Conservation (phyloP, 2,329 filamentous ascomycete genomes). For the Pyricularia pennisetigena region DNA sequence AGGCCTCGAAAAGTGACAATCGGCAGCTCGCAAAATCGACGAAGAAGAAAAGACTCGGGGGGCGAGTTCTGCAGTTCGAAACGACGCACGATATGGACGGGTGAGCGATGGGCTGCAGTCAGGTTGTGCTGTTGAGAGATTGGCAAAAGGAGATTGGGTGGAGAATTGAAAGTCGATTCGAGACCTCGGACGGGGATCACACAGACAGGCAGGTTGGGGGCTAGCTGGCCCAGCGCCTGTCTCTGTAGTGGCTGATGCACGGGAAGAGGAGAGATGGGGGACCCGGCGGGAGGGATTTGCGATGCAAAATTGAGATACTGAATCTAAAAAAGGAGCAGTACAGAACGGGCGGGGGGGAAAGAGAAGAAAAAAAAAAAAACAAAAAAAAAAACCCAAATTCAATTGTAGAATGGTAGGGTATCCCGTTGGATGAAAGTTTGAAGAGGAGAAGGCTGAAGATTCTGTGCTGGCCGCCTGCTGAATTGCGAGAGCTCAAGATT, state of each 20-base stretch:
- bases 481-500: background rate
- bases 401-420: background rate
- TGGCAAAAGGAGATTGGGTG: background rate
- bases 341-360: background rate
- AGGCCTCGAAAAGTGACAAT: background rate
- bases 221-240: background rate
- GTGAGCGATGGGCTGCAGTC: background rate
- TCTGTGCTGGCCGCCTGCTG: slow-evolving; percentile 1
- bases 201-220: background rate
- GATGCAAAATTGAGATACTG: slow-evolving; percentile 1
- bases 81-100: background rate
- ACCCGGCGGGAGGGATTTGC: background rate
- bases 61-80: background rate
- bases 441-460: background rate
- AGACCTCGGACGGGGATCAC: background rate
- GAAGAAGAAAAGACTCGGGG: background rate
- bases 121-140: background rate
- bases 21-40: background rate
- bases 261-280: background rate
- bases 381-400: background rate
- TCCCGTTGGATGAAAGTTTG: background rate
- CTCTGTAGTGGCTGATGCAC: background rate
- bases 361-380: background rate
- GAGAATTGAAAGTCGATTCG: background rate
- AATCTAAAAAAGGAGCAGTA: background rate